These are phyloP conservation scores for Prinsepia uniflora DNA, from an alignment of 306 rosid species.

Conservation along the genomic window DNA sequence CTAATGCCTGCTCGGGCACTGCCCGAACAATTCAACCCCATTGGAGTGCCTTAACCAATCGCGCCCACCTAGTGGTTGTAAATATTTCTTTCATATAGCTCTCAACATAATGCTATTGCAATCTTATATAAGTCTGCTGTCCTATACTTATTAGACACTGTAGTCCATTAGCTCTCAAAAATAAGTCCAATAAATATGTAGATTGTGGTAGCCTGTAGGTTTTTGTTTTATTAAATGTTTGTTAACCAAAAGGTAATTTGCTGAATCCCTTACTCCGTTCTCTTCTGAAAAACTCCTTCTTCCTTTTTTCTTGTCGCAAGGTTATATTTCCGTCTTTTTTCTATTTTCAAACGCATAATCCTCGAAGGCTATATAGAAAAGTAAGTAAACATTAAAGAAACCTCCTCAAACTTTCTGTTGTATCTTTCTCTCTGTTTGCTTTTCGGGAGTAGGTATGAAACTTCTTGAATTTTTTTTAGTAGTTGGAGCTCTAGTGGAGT, in stretches of 20 bases:
- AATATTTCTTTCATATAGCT: neutral
- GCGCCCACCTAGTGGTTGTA: neutral
- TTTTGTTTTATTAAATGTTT: neutral
- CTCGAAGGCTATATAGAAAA: neutral
- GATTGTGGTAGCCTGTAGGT: neutral
- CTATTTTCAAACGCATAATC: neutral
- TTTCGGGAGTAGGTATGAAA: neutral
- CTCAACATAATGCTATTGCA: neutral
- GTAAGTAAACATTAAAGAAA: neutral
- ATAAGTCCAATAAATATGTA: neutral
- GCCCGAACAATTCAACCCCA: too few relatives aligned
- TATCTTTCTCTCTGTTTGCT: neutral
- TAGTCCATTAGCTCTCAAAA: neutral
- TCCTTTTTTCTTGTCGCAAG: neutral
- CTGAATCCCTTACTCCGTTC: neutral
- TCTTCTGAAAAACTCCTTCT: neutral
- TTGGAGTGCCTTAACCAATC: too few relatives aligned
- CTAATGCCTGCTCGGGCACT: too few relatives aligned
- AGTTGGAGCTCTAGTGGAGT: neutral
- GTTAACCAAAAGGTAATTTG: neutral
- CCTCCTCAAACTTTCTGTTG: conserved; percentile 1
- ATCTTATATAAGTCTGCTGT: neutral
- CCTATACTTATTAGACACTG: neutral
- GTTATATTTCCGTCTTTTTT: neutral
- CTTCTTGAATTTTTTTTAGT: neutral